These are phyloP conservation scores for Botrytis cinerea DNA, from an alignment of 2,329 filamentous ascomycete species.

Conservation along the genomic window DNA sequence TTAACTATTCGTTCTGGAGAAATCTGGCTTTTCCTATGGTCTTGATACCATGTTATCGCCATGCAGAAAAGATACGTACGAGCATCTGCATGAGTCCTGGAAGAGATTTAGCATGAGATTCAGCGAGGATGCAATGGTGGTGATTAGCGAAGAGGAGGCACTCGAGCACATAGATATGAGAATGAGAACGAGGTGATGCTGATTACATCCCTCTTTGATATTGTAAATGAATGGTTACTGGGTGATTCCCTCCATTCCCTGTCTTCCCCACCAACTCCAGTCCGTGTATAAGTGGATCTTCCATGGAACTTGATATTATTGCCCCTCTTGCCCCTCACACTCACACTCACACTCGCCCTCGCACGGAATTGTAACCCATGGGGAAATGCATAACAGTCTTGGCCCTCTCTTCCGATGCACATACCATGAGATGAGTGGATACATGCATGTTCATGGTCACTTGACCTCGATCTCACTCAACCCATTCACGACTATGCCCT, in stretches of 20 bases:
- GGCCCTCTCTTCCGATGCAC: neutral
- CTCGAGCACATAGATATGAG: neutral
- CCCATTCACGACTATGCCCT: neutral
- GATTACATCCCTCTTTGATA: neutral
- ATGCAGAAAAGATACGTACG: neutral
- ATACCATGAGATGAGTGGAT: neutral
- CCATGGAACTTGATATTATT: neutral
- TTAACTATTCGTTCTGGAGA: neutral
- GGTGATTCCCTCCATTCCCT: neutral
- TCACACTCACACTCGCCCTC: neutral
- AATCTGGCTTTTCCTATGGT: neutral
- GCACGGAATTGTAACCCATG: neutral
- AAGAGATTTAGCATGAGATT: neutral
- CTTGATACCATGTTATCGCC: neutral
- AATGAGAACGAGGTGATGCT: neutral
- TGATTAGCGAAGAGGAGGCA: neutral
- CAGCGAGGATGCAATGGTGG: neutral
- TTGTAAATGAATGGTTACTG: neutral
- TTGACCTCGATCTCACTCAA: neutral
- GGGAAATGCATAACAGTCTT: neutral
- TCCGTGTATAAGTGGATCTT: neutral
- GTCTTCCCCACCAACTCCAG: neutral
- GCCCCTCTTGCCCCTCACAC: neutral
- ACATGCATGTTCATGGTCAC: neutral
- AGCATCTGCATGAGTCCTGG: neutral